Percentiles rank a stretch among this genome's conserved stretches.
Conservation (phyloP, 2,329 filamentous ascomycete genomes). For the Xylariaceae sp. region DNA sequence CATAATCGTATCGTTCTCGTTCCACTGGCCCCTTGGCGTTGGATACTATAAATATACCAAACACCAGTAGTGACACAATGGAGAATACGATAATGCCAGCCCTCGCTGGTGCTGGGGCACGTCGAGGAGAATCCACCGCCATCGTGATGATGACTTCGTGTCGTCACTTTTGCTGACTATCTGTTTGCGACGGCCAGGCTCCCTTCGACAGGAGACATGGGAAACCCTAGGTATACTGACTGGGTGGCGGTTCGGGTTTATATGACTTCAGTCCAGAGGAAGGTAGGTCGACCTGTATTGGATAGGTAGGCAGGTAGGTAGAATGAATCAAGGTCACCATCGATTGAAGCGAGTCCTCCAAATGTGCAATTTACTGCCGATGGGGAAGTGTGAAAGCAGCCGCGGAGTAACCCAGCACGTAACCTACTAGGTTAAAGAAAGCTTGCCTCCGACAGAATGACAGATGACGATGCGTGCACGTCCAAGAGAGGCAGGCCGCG, state of each 20-base stretch:
- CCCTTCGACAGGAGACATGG: background rate
- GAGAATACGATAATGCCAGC: conserved; percentile 27
- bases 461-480: background rate
- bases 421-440: background rate
- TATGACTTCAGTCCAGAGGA: conserved; percentile 8
- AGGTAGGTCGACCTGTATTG: background rate
- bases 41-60: conserved; percentile 31
- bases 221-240: background rate
- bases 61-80: conserved; percentile 32
- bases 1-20: conserved; percentile 15
- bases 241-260: conserved; percentile 6
- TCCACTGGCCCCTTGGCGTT: conserved; percentile 13
- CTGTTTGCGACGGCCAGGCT: background rate
- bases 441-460: background rate
- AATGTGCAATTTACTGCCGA: background rate
- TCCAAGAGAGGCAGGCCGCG: conserved; percentile 11
- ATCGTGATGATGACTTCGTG: conserved; percentile 14
- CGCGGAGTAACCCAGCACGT: background rate
- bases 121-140: conserved; percentile 16
- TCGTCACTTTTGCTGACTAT: background rate
- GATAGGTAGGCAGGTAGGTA: too few relatives aligned
- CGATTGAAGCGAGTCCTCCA: background rate
- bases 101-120: conserved; percentile 23
- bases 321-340: conserved; percentile 1
- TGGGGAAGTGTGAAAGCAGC: background rate